A percentile compares a stretch with the other conserved stretches of the same genome.
These are phyloP conservation scores for Paramyrothecium roridum DNA, from an alignment of 2,329 filamentous ascomycete genomes.

Conservation along the genomic window DNA sequence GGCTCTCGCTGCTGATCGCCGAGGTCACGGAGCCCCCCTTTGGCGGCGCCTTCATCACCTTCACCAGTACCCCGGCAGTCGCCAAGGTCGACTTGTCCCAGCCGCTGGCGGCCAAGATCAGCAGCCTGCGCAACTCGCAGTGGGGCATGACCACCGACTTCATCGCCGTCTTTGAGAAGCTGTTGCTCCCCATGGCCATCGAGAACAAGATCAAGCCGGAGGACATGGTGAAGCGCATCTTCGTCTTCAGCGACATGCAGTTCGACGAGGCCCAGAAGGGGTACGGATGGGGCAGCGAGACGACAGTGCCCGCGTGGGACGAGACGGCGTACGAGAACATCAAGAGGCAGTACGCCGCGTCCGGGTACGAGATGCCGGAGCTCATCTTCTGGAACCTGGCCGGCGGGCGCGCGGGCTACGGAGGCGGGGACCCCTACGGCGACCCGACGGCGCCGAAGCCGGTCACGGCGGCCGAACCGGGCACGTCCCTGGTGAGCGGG, in stretches of 20 bases:
- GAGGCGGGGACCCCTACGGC: conserved; percentile 6
- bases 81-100: conserved; percentile 32
- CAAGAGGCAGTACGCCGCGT: conserved; percentile 36
- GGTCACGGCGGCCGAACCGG: conserved; percentile 37
- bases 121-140: conserved; percentile 16
- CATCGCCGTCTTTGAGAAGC: conserved; percentile 47
- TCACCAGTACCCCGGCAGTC: conserved; percentile 38
- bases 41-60: conserved; percentile 53
- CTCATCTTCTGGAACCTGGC: conserved; percentile 61
- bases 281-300: rapidly evolving
- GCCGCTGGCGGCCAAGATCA: conserved; percentile 35
- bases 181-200: conserved; percentile 53
- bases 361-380: conserved; percentile 56
- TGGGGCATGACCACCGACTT: conserved; percentile 51
- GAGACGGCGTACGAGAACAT: conserved; percentile 47
- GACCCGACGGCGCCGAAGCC: conserved; percentile 43
- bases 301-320: conserved; percentile 25
- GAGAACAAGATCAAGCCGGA: conserved; percentile 46
- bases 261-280: conserved; percentile 38
- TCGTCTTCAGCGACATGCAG: conserved; percentile 61
- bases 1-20: conserved; percentile 52
- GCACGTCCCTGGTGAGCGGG: conserved; percentile 49
- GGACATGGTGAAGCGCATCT: conserved; percentile 59
- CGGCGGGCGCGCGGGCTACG: conserved; percentile 26
- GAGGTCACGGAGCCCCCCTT: conserved; percentile 52